Evolutionary conservation across 768 basidiomycete species (phyloP).

Genomic region (Trametes gibbosa): DNA sequence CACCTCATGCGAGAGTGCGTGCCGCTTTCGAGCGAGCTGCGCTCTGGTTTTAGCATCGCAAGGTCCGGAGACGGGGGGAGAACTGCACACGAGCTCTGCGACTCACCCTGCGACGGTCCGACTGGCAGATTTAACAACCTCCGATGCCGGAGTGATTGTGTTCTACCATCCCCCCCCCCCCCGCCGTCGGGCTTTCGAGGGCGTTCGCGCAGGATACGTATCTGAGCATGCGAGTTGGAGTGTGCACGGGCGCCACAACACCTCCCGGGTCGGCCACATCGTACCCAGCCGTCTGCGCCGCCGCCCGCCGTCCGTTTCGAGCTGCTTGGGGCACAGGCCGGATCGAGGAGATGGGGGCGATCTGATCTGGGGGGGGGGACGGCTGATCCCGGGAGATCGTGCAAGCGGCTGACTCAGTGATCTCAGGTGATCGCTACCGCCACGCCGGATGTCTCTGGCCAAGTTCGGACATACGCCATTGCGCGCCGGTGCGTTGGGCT

Average conservation of each 20-base stretch:
- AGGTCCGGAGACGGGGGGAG: background rate
- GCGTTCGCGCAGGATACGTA: background rate
- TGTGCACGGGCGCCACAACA: background rate
- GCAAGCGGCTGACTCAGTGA: slow-evolving; percentile 4
- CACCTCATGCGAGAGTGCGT: too few relatives aligned
- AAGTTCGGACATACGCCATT: background rate
- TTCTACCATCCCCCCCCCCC: too few relatives aligned
- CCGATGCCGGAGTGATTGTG: too few relatives aligned
- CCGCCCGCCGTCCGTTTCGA: background rate
- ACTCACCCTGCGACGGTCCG: too few relatives aligned
- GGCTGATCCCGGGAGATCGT: slow-evolving; percentile 2
- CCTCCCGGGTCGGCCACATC: background rate
- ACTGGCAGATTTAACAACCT: too few relatives aligned
- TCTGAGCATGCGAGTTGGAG: too few relatives aligned
- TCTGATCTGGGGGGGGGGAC: background rate
- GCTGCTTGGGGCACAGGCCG: background rate
- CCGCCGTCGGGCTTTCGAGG: background rate
- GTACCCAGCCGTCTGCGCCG: slow-evolving; percentile 6
- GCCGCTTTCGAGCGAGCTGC: background rate
- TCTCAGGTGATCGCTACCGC: background rate
- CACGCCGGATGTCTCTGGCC: background rate
- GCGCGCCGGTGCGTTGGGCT: background rate
- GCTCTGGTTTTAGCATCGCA: too few relatives aligned
- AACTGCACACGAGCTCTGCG: background rate
- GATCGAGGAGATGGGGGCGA: background rate